Conservation (phyloP, 1,284 basidiomycete genomes). For the Grifola frondosa region DNA sequence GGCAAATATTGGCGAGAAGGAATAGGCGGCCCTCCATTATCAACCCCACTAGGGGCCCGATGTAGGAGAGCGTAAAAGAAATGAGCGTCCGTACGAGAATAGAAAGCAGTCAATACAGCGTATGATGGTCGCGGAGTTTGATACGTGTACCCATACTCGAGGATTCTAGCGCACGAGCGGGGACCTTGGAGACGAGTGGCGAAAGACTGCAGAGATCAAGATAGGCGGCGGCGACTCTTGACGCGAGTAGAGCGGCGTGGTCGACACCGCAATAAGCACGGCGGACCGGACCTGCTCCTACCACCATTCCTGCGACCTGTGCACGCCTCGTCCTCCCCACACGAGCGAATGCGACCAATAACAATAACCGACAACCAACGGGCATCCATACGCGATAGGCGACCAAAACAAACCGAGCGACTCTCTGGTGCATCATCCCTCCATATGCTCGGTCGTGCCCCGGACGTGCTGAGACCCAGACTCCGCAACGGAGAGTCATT, state of each 20-base stretch:
- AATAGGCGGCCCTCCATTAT: constrained; percentile 25
- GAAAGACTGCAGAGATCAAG: too few relatives aligned
- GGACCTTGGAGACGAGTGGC: constrained; percentile 17
- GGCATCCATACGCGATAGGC: constrained; percentile 36
- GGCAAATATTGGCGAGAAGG: constrained; percentile 23
- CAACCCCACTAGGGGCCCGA: constrained; percentile 17
- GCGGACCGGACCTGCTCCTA: constrained; percentile 23
- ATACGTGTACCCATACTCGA: constrained; percentile 5
- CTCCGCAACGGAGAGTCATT: constrained; percentile 34
- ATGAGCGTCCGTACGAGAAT: constrained; percentile 68
- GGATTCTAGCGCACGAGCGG: constrained; percentile 11
- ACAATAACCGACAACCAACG: constrained; percentile 31
- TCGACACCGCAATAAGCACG: constrained; percentile 7
- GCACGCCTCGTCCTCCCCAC: constrained; percentile 17
- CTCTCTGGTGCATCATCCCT: constrained; percentile 47
- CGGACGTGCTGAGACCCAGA: constrained; percentile 43
- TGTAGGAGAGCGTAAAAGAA: constrained; percentile 48
- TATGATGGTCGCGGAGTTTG: constrained; percentile 20
- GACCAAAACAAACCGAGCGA: constrained; percentile 48
- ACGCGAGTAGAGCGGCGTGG: constrained; percentile 9
- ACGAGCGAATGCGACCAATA: constrained; percentile 23
- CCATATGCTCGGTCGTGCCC: constrained; percentile 61
- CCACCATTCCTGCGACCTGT: constrained; percentile 16
- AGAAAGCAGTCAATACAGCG: constrained; percentile 34
- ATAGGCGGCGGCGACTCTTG: too few relatives aligned